phyloP scores from a whole-genome alignment of 2,329 filamentous ascomycete species.

The Penicillium sumatraense region DNA sequence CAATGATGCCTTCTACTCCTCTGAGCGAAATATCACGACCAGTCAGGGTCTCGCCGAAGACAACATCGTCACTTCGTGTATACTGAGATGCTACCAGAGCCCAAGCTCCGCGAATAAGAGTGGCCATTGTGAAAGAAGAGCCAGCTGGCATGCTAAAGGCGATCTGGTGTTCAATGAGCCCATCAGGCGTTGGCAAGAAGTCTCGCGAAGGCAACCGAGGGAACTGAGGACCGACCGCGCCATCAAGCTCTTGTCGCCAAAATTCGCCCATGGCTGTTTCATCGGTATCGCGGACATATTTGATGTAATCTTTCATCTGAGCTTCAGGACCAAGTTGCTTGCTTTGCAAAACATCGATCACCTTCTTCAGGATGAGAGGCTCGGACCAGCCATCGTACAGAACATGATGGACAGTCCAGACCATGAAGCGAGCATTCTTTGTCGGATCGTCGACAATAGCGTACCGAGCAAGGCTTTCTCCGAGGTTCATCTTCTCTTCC shows the following conservation, averaged over 20 bases:
- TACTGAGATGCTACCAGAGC: conserved; percentile 52
- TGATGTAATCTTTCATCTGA: conserved; percentile 55
- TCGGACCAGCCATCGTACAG: conserved; percentile 57
- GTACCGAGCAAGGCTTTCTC: conserved; percentile 41
- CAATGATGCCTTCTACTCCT: conserved; percentile 54
- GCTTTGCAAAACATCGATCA: conserved; percentile 31
- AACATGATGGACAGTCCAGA: conserved; percentile 57
- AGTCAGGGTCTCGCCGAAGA: conserved; percentile 57
- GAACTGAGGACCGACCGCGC: conserved; percentile 54
- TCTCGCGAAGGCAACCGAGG: conserved; percentile 55
- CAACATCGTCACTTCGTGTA: conserved; percentile 50
- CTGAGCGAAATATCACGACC: conserved; percentile 52
- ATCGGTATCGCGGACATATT: conserved; percentile 51
- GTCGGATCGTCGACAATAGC: conserved; percentile 33
- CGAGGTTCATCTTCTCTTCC: conserved; percentile 38
- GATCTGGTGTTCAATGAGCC: conserved; percentile 50
- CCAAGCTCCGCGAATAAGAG: conserved; percentile 55
- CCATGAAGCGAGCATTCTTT: conserved; percentile 42
- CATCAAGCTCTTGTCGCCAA: conserved; percentile 53
- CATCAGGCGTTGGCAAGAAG: conserved; percentile 50
- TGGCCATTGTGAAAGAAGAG: conserved; percentile 50
- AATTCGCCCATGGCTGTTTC: conserved; percentile 48
- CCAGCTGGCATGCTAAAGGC: conserved; percentile 25
- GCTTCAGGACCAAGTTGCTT: conserved; percentile 21
- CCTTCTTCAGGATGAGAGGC: conserved; percentile 41